A percentile compares a stretch with the other conserved stretches of the same genome.
phyloP scores from a whole-genome alignment of 2,329 filamentous ascomycete genomes.

The Ascochyta lentis region DNA sequence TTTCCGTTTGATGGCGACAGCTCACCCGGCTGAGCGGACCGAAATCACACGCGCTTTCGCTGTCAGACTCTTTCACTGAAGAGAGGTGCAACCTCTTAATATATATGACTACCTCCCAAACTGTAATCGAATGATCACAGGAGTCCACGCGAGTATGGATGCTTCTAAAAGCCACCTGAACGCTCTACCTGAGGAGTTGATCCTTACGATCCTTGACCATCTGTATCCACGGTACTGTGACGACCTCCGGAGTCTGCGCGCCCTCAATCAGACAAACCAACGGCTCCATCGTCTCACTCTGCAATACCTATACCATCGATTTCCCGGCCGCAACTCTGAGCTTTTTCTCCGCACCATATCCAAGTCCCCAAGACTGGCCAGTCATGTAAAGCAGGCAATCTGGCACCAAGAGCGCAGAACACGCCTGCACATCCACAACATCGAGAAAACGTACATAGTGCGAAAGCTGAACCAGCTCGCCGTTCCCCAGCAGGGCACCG shows the following conservation, averaged over 20 bases:
- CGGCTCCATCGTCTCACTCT: conserved; percentile 12
- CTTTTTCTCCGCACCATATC: conserved; percentile 13
- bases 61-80: background rate
- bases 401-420: conserved; percentile 8
- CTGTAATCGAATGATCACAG: background rate
- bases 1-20: background rate
- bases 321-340: conserved; percentile 4
- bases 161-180: background rate
- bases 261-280: background rate
- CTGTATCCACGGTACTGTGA: background rate
- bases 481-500: conserved; percentile 10
- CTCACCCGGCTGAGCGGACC: background rate
- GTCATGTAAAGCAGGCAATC: background rate
- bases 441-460: conserved; percentile 7
- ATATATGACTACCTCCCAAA: background rate
- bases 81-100: background rate
- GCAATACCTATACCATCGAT: conserved; percentile 4
- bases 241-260: background rate
- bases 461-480: background rate
- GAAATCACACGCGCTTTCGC: background rate
- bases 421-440: background rate
- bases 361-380: background rate
- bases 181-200: conserved; percentile 9
- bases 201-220: conserved; percentile 2
- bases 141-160: background rate